phyloP scores from a whole-genome alignment of 2,329 filamentous ascomycete species.

The Phyllosticta citrichinensis region DNA sequence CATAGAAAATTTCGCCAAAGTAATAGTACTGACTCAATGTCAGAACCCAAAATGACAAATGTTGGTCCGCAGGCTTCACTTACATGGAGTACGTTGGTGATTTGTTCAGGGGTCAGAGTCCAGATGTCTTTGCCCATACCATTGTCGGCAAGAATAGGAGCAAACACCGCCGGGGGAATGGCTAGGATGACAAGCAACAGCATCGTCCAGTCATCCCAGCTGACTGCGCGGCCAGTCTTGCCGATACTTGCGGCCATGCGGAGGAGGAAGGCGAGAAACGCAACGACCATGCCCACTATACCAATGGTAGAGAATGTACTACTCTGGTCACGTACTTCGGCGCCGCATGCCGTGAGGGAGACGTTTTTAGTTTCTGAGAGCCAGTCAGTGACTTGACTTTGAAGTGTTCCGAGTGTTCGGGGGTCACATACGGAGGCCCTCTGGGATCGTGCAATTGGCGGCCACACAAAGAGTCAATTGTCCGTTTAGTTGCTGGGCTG shows the following conservation, averaged over 20 bases:
- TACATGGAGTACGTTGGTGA: conserved; percentile 34
- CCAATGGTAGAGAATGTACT: conserved; percentile 21
- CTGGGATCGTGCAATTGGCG: conserved; percentile 25
- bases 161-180: conserved; percentile 17
- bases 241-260: conserved; percentile 26
- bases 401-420: not conserved
- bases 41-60: not conserved
- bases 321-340: conserved; percentile 25
- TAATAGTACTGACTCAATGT: conserved; percentile 11
- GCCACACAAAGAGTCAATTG: too few species aligned
- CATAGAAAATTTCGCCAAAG: conserved; percentile 26
- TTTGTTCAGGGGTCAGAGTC: conserved; percentile 32
- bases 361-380: conserved; percentile 28
- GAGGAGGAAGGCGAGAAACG: conserved; percentile 23
- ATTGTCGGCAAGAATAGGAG: conserved; percentile 15
- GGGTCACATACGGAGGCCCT: conserved; percentile 19
- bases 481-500: too few species aligned
- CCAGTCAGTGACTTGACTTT: not conserved
- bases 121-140: conserved; percentile 45
- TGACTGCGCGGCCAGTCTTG: conserved; percentile 24
- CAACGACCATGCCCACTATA: conserved; percentile 20
- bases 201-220: conserved; percentile 31
- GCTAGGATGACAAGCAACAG: conserved; percentile 24
- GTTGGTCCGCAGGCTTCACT: not conserved
- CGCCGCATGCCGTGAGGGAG: conserved; percentile 26